These are phyloP conservation scores for Verticillium nubilum DNA, from an alignment of 2,329 filamentous ascomycete genomes.

Conservation along the genomic window DNA sequence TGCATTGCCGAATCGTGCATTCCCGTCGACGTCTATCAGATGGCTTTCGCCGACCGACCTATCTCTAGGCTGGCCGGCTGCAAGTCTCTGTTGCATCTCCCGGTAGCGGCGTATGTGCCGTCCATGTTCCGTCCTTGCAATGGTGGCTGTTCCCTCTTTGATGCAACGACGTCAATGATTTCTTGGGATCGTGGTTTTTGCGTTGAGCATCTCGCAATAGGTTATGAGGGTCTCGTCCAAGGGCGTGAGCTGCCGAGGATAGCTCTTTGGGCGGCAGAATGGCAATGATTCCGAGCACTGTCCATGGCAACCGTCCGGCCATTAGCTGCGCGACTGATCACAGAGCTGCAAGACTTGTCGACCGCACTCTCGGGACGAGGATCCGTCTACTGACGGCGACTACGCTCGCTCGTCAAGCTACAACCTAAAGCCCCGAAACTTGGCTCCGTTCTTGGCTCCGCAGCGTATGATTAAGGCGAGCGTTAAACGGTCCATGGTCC, in stretches of 20 bases:
- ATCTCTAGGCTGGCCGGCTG: neutral
- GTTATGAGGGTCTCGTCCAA: neutral
- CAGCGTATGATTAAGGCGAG: neutral
- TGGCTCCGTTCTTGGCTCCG: neutral
- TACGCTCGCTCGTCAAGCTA: neutral
- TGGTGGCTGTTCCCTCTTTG: neutral
- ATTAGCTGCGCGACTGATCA: neutral
- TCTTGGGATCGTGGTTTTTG: neutral
- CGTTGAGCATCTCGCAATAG: neutral
- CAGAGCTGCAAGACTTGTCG: neutral
- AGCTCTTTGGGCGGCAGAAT: too few species aligned
- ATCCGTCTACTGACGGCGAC: neutral
- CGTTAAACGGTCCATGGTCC: neutral
- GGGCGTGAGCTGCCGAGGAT: too few species aligned
- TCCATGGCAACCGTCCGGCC: too few species aligned
- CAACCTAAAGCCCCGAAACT: neutral
- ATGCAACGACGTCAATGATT: neutral
- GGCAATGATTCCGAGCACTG: too few species aligned
- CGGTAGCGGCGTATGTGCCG: neutral
- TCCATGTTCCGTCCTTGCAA: neutral
- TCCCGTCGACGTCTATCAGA: neutral
- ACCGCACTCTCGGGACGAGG: neutral
- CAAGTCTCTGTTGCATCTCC: neutral
- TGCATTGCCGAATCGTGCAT: neutral
- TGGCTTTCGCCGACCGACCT: neutral